phyloP scores from a whole-genome alignment of 2,329 filamentous ascomycete species.

The Fusarium circinatum region DNA sequence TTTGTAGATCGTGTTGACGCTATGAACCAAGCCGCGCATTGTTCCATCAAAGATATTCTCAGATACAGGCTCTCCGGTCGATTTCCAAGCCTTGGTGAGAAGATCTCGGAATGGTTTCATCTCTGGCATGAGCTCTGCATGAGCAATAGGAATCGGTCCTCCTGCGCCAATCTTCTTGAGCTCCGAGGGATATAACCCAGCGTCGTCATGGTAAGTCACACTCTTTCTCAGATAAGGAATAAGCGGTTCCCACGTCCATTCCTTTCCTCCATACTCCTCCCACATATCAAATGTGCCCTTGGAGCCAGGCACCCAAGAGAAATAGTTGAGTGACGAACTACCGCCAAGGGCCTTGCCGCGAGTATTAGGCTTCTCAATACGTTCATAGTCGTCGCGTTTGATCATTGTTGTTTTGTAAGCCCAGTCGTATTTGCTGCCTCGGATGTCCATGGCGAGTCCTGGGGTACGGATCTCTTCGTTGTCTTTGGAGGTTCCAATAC shows the following conservation, averaged over 20 bases:
- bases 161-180: conserved; percentile 60
- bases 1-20: conserved; percentile 66
- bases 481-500: conserved; percentile 37
- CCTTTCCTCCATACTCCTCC: conserved; percentile 76
- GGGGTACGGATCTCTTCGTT: neutral
- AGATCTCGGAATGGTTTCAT: conserved; percentile 59
- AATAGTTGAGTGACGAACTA: conserved; percentile 69
- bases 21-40: conserved; percentile 63
- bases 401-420: conserved; percentile 70
- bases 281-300: conserved; percentile 70
- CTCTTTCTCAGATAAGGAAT: conserved; percentile 64
- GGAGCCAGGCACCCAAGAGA: conserved; percentile 69
- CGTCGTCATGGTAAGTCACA: conserved; percentile 66
- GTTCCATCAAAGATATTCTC: conserved; percentile 67
- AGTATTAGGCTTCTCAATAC: conserved; percentile 72
- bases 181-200: conserved; percentile 54
- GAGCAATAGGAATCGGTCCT: conserved; percentile 63
- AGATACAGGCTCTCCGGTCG: conserved; percentile 59
- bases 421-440: conserved; percentile 67
- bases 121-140: conserved; percentile 59
- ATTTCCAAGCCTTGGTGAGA: conserved; percentile 61
- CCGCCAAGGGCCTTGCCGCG: conserved; percentile 69
- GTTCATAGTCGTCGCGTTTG: conserved; percentile 66
- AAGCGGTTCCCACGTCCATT: conserved; percentile 64
- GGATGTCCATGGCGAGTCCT: conserved; percentile 59